Evolutionary conservation across 2,329 filamentous ascomycete species (phyloP), one percentile per base, ranked within the genome.

Genomic region (Venturia pyrina): DNA sequence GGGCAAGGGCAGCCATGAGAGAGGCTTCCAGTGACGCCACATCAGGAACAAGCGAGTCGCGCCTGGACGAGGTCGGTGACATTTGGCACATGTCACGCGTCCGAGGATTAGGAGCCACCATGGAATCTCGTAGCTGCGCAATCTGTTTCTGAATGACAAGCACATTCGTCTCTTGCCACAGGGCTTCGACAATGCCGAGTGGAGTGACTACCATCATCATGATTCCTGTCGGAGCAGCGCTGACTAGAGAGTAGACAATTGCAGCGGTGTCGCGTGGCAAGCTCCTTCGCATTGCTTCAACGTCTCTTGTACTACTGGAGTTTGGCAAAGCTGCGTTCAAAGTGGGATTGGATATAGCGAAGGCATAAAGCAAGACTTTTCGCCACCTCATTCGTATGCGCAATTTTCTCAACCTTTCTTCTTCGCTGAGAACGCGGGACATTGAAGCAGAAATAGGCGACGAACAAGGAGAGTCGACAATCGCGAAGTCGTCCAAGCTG

Each of bases 241-340:
- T 67, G n/a, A 66, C 63, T 37, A 68, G 48, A 5, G 65, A 66
- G 24, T 67, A 68, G 41, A 67, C 67, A 28, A 68, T 64, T 17
- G 67, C 65, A 37, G 64, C 53, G 3, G 65, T 65, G 37, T 67
- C 64, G 24, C 21, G 37, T 3, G 67, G 67, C 37, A 68, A 64
- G 28, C 43, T 67, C 17, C 1, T 37, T n/a, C 66, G 50, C 34
- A 68, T 32, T 32, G 67, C 61, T 59, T 66, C 65, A 41, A 43
- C 21, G 10, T 46, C 43, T 34, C 40, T n/a, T 41, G 64, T 34
- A 13, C 41, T 37, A 5, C 21, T 46, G 11, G 48, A 32, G 19
- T 59, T 44, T 10, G 60, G 60, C 15, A 66, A 24, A 17, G 66
- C 62, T n/a, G 66, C 65, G 28, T 65, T 64, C n/a, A 68, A 32